Evolutionary conservation across 2,329 filamentous ascomycete species (phyloP), one percentile per base, ranked within the genome.

Genomic region (Onygenales sp.): DNA sequence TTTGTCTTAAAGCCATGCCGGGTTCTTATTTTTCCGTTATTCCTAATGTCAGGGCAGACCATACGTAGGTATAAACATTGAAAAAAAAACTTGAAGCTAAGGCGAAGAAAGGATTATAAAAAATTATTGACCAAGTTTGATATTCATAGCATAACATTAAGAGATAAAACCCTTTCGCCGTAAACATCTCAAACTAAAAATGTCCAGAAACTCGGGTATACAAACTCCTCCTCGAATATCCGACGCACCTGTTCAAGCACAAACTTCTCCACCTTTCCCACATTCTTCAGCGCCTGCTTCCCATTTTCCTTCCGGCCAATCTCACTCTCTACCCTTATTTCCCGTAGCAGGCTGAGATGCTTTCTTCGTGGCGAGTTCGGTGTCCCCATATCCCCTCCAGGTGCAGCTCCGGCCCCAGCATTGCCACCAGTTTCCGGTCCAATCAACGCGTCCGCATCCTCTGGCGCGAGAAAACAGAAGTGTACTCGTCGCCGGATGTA

Each of bases 151-250:
- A 27, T 27, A 27, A 27, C 21, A 27, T 27, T 27, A 27, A 27
- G 21, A 5, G 21, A 27, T 27, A 27, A 27, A 27, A 27, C 21
- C 21, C 21, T 5, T 27, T 27, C 21, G 21, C 5, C 3, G 11
- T 41, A 42, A 14, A 17, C 10, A 21, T 32, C 50, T 72, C 71
- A 95, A 44, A 97, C 85, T 63, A 98, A 74, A 69, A 97, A 96
- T 0, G 92, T 97, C 91, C 92, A 97, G 71, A 94, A 97, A 70
- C 91, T 96, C 44, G 93, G 93, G 73, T 95, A 97, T 57, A 97
- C 91, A 73, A 97, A 93, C 69, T 98, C 93, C 67, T 97, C 93
- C 72, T 98, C 93, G 65, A 98, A 97, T 62, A 98, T 97, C 65
- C 90, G 82, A 66, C 92, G 84, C 57, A 98, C 93, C 72, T 97